Conservation (phyloP, 1,284 basidiomycete species). For the Moesziomyces sp. region DNA sequence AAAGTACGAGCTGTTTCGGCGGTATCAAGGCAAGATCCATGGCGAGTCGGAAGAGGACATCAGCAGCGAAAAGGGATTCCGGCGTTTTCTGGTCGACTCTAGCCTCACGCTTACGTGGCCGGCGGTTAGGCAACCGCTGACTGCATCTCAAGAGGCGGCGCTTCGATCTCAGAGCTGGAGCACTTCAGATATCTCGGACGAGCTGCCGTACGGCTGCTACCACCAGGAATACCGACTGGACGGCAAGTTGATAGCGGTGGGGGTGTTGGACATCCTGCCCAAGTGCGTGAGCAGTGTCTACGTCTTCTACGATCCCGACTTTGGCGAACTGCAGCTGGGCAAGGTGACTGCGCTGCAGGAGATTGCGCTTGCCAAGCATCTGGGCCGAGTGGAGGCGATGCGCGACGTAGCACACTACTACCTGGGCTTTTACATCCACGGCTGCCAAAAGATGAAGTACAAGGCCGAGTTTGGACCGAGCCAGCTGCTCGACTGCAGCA, state of each 20-base stretch:
- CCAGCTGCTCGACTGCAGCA: conserved; percentile 77
- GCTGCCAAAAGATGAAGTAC: conserved; percentile 93
- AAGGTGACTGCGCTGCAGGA: conserved; percentile 71
- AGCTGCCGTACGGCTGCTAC: conserved; percentile 54
- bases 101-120: conserved; percentile 33
- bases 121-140: conserved; percentile 13
- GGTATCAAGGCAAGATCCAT: conserved; percentile 60
- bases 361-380: conserved; percentile 46
- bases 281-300: conserved; percentile 92
- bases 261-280: conserved; percentile 91
- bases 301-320: conserved; percentile 88
- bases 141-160: conserved; percentile 4
- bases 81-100: conserved; percentile 57
- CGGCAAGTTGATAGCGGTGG: conserved; percentile 83
- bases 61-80: conserved; percentile 48
- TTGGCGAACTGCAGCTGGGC: conserved; percentile 81
- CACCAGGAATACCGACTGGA: conserved; percentile 71
- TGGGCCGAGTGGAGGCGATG: conserved; percentile 36
- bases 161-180: conserved; percentile 19
- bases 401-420: conserved; percentile 35
- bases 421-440: conserved; percentile 57
- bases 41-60: conserved; percentile 51
- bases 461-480: conserved; percentile 92
- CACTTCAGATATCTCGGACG: background rate
- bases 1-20: conserved; percentile 62